Evolutionary conservation across 371 early-diverging fungal genomes (phyloP), one percentile per base, ranked within the genome.

Genomic region (Amoeboaphelidium occidentale): DNA sequence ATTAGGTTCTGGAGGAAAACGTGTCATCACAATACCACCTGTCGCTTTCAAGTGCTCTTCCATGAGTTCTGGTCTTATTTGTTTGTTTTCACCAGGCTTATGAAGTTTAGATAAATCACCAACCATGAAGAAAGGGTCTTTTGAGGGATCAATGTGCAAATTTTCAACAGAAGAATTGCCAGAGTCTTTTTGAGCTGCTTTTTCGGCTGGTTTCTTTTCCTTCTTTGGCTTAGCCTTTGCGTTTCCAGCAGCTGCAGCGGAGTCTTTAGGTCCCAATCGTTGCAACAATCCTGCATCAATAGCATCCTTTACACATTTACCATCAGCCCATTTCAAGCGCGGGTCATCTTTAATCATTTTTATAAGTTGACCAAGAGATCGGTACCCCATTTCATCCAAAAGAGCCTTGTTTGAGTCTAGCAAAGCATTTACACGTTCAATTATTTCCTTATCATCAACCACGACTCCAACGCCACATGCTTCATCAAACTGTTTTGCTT

Each of bases 1-100:
- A 60, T 94, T 97, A 49, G 99, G 99, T 69, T 98, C 99, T 42
- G 99, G 99, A 21, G 99, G 99, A 72, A 99, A 99, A 45, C 99
- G 85, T 1, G 99, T 99, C 23, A 92, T 64, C 1, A 97, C 97
- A 59, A 76, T 79, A 4, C 93, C 89, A 46, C 83, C 84, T 0
- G 99, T 98, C 14, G 81, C 76, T 58, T 81, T 75, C 45, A 99
- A 67, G 62, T 99, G 99, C 58, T 78, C 76, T 46, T 73, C 70
- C 77, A 84, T 89, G 50, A 98, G 67, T 57, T 79, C 75, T 4
- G 85, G 80, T 51, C 78, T 79, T 62, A 93, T 79, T 69, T 98
- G 99, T 43, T 81, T 84, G 68, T 98, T 99, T 51, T 81, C 97
- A 26, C 97, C 97, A 3, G 97, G 84, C 49, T 82, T 85, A 67